Percentiles rank a stretch among this genome's conserved stretches.
Evolutionary conservation across 805 yeast species (phyloP).

Genomic region (Saturnispora besseyi): DNA sequence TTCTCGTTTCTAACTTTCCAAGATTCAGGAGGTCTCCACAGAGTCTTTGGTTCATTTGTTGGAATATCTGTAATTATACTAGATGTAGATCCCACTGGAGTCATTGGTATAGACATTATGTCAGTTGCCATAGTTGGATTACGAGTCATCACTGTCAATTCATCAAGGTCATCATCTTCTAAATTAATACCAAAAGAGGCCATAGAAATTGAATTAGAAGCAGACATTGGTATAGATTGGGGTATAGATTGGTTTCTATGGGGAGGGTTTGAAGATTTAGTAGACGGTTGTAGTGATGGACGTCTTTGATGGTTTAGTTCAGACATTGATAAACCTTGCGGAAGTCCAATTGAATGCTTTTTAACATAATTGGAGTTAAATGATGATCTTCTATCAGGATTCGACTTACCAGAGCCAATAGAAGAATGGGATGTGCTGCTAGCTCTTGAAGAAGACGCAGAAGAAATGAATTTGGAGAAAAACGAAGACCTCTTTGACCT

Average conservation of each 20-base stretch:
- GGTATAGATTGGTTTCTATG: background rate
- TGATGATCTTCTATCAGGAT: slow-evolving; percentile 3
- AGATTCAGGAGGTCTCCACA: slow-evolving; percentile 52
- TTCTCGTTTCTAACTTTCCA: slow-evolving; percentile 44
- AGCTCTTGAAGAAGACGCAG: slow-evolving; percentile 3
- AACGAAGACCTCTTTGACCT: slow-evolving; percentile 6
- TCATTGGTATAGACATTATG: slow-evolving; percentile 15
- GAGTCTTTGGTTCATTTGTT: slow-evolving; percentile 9
- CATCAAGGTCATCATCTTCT: slow-evolving; percentile 17
- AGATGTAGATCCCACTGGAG: slow-evolving; percentile 16
- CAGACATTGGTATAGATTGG: slow-evolving; percentile 13
- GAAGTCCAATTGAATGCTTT: background rate
- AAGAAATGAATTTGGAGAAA: slow-evolving; percentile 6
- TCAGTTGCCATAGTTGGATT: slow-evolving; percentile 6
- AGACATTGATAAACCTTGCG: slow-evolving; percentile 3
- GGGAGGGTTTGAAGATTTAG: background rate
- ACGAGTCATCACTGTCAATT: background rate
- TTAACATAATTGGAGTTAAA: background rate
- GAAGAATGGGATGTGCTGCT: slow-evolving; percentile 3
- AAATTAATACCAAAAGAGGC: slow-evolving; percentile 19
- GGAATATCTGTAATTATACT: slow-evolving; percentile 11
- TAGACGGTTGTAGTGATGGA: slow-evolving; percentile 3
- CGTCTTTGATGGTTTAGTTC: slow-evolving; percentile 1
- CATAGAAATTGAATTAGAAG: slow-evolving; percentile 10
- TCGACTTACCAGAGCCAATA: background rate